Conservation (phyloP, 257 asterid genomes). For the Anisodus acutangulus region DNA sequence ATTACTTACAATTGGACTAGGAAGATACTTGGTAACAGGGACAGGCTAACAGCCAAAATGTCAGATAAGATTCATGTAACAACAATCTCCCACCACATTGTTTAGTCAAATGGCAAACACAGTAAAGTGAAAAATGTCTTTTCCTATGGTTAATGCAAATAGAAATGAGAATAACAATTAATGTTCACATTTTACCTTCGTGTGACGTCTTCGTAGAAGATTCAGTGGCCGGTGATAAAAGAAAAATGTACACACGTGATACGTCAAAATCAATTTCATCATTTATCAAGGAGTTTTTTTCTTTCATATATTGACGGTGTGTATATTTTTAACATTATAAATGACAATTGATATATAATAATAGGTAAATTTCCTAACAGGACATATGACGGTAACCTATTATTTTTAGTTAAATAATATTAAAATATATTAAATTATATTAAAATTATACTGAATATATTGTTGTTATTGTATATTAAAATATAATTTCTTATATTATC, state of each 20-base stretch:
- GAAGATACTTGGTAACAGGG: not conserved
- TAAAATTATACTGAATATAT: too few relatives aligned
- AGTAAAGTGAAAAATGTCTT: not conserved
- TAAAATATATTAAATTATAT: too few relatives aligned
- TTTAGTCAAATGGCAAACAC: not conserved
- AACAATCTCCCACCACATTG: not conserved
- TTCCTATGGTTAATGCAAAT: not conserved
- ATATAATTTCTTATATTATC: too few relatives aligned
- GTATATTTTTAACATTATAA: too few relatives aligned
- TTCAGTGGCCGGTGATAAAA: slow-evolving; percentile 2
- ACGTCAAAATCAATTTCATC: too few relatives aligned
- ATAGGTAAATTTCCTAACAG: too few relatives aligned
- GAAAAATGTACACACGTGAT: not conserved
- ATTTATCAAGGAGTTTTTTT: too few relatives aligned
- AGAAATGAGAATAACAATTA: not conserved
- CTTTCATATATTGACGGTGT: too few relatives aligned
- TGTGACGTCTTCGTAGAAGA: not conserved
- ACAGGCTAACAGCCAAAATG: not conserved
- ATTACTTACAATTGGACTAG: not conserved
- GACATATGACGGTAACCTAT: too few relatives aligned
- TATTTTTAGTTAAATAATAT: too few relatives aligned
- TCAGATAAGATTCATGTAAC: not conserved
- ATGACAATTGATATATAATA: too few relatives aligned
- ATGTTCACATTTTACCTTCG: not conserved
- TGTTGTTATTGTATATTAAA: too few relatives aligned